Conservation (phyloP, 148 eudicot species). For the Amaranthus cruentus region DNA sequence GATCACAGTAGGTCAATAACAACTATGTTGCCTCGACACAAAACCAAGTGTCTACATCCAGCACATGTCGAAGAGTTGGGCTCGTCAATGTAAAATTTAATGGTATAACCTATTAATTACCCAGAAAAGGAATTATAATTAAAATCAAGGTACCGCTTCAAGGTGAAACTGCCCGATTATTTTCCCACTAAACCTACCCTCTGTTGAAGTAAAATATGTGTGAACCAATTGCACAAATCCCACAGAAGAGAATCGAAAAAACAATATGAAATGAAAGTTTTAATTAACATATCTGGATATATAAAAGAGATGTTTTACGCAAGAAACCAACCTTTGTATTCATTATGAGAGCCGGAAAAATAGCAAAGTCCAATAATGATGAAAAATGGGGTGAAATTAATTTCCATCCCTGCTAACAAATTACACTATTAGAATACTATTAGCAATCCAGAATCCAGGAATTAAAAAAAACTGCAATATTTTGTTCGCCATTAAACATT, state of each 20-base stretch:
- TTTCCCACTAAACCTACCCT: background rate
- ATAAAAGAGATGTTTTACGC: background rate
- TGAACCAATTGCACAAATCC: too few relatives aligned
- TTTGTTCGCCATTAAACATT: background rate
- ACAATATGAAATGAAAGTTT: too few relatives aligned
- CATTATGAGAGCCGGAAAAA: slow-evolving; percentile 61
- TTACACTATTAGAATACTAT: background rate
- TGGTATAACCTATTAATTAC: too few relatives aligned
- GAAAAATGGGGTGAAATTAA: slow-evolving; percentile 75
- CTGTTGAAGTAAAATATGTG: too few relatives aligned
- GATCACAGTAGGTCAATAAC: too few relatives aligned
- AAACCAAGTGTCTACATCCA: too few relatives aligned
- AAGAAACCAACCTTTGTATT: slow-evolving; percentile 55
- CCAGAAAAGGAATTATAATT: too few relatives aligned
- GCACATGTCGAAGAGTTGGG: too few relatives aligned
- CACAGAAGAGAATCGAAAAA: too few relatives aligned
- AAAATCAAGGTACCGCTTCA: slow-evolving; percentile 38
- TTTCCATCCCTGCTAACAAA: slow-evolving; percentile 67
- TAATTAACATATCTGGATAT: background rate
- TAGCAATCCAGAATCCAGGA: background rate
- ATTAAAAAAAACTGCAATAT: background rate
- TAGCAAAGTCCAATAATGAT: slow-evolving; percentile 49
- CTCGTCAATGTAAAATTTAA: too few relatives aligned
- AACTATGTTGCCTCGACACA: too few relatives aligned
- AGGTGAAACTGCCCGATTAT: background rate